A percentile compares a stretch with the other conserved stretches of the same genome.
Conservation (phyloP, 148 eudicot genomes). For the Heliosperma pusillum region DNA sequence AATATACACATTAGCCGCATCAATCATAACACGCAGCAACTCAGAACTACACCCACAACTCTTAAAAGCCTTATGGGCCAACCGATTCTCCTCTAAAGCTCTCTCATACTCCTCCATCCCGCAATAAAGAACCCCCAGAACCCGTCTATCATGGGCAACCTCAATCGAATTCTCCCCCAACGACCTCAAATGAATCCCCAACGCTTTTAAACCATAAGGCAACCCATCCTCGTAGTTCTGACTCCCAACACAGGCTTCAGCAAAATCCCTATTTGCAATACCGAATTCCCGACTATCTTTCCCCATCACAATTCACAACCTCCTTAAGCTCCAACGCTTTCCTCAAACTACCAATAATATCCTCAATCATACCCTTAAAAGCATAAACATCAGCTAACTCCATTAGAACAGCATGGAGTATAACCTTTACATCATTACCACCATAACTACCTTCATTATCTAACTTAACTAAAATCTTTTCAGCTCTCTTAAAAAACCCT, state of each 20-base stretch:
- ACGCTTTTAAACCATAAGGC: conserved; percentile 69
- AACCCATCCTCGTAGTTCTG: conserved; percentile 76
- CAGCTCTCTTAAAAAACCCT: conserved; percentile 77
- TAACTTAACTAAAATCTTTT: conserved; percentile 51
- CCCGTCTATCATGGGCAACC: conserved; percentile 82
- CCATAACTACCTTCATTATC: conserved; percentile 40
- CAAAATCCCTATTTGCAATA: conserved; percentile 69
- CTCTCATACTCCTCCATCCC: conserved; percentile 83
- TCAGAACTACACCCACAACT: conserved; percentile 73
- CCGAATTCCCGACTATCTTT: conserved; percentile 70
- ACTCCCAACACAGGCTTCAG: conserved; percentile 68
- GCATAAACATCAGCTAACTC: conserved; percentile 78
- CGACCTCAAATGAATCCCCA: conserved; percentile 54
- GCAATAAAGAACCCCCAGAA: conserved; percentile 81
- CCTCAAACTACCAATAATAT: conserved; percentile 59
- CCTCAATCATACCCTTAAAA: conserved; percentile 92
- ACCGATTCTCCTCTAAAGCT: conserved; percentile 74
- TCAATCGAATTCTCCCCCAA: conserved; percentile 84
- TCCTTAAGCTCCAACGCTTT: conserved; percentile 72
- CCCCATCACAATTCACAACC: conserved; percentile 47
- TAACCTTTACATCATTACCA: conserved; percentile 46
- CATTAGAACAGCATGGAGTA: conserved; percentile 79
- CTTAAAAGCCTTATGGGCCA: conserved; percentile 72
- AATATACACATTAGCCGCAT: conserved; percentile 87
- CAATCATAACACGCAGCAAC: conserved; percentile 76